A percentile compares a stretch with the other conserved stretches of the same genome.
Conservation (phyloP, 106 monocot genomes). For the Narthecium ossifragum region DNA sequence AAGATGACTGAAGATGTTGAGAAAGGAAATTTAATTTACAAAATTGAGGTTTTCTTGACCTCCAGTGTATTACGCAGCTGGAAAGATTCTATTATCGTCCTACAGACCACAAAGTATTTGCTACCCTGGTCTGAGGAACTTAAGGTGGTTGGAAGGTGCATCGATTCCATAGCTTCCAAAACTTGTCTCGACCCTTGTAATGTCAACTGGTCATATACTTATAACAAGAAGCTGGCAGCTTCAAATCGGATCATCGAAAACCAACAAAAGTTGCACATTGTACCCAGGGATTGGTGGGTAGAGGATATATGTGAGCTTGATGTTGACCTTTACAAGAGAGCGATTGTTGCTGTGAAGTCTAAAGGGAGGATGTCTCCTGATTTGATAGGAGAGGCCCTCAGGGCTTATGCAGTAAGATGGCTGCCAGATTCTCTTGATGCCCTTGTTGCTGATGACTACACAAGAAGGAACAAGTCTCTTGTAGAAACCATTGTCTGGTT, state of each 20-base stretch:
- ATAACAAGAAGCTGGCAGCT: constrained; percentile 33
- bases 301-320: constrained; percentile 79
- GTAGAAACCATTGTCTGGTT: constrained; percentile 64
- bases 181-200: constrained; percentile 55
- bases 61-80: constrained; percentile 71
- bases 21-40: constrained; percentile 81
- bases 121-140: constrained; percentile 63
- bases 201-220: constrained; percentile 77
- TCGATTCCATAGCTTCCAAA: constrained; percentile 80
- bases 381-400: constrained; percentile 59
- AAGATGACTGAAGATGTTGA: constrained; percentile 84
- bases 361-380: constrained; percentile 66
- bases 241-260: constrained; percentile 31
- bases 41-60: constrained; percentile 77
- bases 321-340: constrained; percentile 64
- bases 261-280: constrained; percentile 17
- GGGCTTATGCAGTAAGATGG: constrained; percentile 70
- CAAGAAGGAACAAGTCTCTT: constrained; percentile 36
- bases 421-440: constrained; percentile 67
- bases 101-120: constrained; percentile 60
- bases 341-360: constrained; percentile 63
- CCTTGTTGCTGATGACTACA: constrained; percentile 39
- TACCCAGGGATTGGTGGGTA: constrained; percentile 87
- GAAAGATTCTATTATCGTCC: constrained; percentile 87
- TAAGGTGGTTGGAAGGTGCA: constrained; percentile 61